These are phyloP conservation scores for Dictyostelium intermedium DNA, from an alignment of 78 protist genomes.

Conservation along the genomic window DNA sequence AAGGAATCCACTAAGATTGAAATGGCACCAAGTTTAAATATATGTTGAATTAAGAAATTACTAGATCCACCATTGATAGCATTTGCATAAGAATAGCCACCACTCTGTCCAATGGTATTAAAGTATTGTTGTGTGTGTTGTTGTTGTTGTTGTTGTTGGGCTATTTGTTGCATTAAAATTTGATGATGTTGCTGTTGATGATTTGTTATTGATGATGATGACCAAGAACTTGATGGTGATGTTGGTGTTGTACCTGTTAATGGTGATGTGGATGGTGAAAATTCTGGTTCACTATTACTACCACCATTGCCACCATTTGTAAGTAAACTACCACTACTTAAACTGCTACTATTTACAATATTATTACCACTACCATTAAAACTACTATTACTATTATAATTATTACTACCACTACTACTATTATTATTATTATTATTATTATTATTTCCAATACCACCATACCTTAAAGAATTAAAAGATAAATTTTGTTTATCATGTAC, in stretches of 20 bases:
- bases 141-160: not conserved
- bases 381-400: not conserved
- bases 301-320: not conserved
- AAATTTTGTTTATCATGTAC: conserved; percentile 9
- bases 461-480: conserved; percentile 1
- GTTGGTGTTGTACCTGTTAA: not conserved
- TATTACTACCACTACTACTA: not conserved
- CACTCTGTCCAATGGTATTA: not conserved
- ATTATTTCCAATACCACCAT: not conserved
- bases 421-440: not conserved
- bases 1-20: conserved; percentile 34
- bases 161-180: not conserved
- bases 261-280: conserved; percentile 15
- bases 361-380: not conserved
- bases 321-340: not conserved
- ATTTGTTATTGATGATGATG: conserved; percentile 1
- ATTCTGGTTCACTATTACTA: conserved; percentile 3
- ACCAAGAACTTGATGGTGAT: not conserved
- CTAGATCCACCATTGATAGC: not conserved
- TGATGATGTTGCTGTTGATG: not conserved
- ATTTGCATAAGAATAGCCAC: not conserved
- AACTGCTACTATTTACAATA: conserved; percentile 13
- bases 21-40: conserved; percentile 35
- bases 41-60: conserved; percentile 13
- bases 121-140: not conserved